Evolutionary conservation across 2,329 filamentous ascomycete genomes (phyloP).

Genomic region (Diaporthe sp.): DNA sequence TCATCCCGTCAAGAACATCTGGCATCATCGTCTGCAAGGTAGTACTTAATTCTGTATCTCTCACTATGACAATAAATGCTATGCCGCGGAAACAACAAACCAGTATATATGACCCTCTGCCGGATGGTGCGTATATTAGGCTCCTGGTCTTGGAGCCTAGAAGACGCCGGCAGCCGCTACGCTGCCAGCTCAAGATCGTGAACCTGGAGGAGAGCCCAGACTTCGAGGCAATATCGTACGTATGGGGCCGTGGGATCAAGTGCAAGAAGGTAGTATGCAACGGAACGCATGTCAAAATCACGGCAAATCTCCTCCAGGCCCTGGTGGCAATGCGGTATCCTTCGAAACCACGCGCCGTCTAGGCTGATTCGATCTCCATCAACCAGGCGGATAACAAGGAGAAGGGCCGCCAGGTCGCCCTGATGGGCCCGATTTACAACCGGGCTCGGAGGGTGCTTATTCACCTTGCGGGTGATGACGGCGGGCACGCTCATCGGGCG

Average conservation of each 20-base stretch:
- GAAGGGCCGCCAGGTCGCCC: constrained; percentile 8
- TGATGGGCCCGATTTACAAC: constrained; percentile 11
- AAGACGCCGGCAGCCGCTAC: neutral
- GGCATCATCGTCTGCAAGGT: neutral
- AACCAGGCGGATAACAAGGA: constrained; percentile 19
- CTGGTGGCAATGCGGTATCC: neutral
- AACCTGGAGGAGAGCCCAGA: neutral
- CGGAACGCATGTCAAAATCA: neutral
- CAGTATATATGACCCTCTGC: neutral
- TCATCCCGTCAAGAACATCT: neutral
- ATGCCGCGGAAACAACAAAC: neutral
- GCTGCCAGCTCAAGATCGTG: constrained; percentile 1
- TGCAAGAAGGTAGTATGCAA: neutral
- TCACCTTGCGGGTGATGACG: constrained; percentile 14
- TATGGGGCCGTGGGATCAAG: constrained; percentile 4
- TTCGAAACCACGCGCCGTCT: neutral
- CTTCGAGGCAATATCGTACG: constrained; percentile 21
- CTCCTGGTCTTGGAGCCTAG: neutral
- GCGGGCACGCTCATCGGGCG: neutral
- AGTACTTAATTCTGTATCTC: too few species aligned
- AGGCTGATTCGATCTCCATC: constrained; percentile 6
- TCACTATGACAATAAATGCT: neutral
- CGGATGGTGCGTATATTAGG: neutral
- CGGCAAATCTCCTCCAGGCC: neutral
- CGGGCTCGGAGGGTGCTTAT: constrained; percentile 3